Evolutionary conservation across 2,329 filamentous ascomycete species (phyloP).

Genomic region (Ophiostoma ulmi): DNA sequence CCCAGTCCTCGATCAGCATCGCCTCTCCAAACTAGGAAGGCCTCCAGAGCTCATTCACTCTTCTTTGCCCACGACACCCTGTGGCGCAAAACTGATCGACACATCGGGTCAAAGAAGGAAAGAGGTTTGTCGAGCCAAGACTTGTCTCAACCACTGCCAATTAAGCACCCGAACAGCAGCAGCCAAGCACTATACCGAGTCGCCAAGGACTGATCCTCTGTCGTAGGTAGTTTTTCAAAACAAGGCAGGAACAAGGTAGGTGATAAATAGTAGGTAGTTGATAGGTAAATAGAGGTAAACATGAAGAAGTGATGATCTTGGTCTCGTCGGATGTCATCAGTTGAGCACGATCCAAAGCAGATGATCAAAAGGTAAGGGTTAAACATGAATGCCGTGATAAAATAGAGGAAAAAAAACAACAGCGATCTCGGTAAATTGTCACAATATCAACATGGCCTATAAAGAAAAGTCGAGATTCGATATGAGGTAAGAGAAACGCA

Average conservation of each 20-base stretch:
- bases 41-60: conserved; percentile 19
- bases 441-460: too few species aligned
- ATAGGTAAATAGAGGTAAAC: not conserved
- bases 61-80: conserved; percentile 27
- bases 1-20: not conserved
- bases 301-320: not conserved
- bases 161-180: not conserved
- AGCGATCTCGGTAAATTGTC: too few species aligned
- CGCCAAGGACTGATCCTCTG: not conserved
- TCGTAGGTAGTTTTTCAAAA: not conserved
- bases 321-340: not conserved
- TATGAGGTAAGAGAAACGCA: not conserved
- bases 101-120: conserved; percentile 11
- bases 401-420: too few species aligned
- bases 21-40: conserved; percentile 7
- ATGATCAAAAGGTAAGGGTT: not conserved
- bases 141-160: not conserved
- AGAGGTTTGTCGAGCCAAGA: conserved; percentile 8
- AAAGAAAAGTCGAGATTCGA: not conserved
- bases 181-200: conserved; percentile 6
- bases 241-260: not conserved
- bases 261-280: not conserved
- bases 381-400: not conserved
- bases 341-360: not conserved
- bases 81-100: conserved; percentile 23